Evolutionary conservation across 1,284 basidiomycete species (phyloP), one percentile per base, ranked within the genome.

Genomic region (Austroboletus olivaceoglutinosus): DNA sequence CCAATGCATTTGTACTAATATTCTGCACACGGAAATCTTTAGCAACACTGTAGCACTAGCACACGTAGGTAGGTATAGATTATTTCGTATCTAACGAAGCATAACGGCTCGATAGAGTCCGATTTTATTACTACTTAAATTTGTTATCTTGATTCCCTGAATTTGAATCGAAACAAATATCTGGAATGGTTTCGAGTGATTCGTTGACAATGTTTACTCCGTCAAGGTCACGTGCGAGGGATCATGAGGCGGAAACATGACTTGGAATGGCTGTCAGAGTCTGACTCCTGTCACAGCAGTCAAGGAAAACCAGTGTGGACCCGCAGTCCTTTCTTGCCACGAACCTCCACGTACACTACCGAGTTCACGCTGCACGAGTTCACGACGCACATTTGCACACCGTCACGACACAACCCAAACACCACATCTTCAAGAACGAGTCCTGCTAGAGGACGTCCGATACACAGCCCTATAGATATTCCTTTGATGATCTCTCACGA

Each of bases 401-500:
- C 13, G 31, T 33, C 6, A 4, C 16, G 31, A 15, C 31, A 33
- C 29, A 30, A 30, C 16, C 31, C 31, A 40, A 38, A 56, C 49
- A 2, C 30, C 31, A 37, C 47, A 22, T 34, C 25, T 19, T 36
- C 29, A 30, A 11, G 31, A n/a, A 15, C 31, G 5, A 33, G 7
- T 12, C 29, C 12, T 15, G 12, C 7, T 13, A 5, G 16, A 33
- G 31, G 31, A 7, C 12, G 29, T 30, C 12, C 12, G 10, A 33
- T 33, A 23, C 31, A 38, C 40, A 48, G 13, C 36, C 25, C 10
- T 21, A 19, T 33, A 33, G 31, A 13, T 33, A 13, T 25, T 43
- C 16, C 19, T n/a, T 59, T 47, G 52, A 58, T 61, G 45, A 27
- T 41, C 39, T 6, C 37, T 15, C 19, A 41, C 47, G 34, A 59